These are phyloP conservation scores for Diddensiella santjacobensis DNA, from an alignment of 805 yeast species.

Conservation along the genomic window DNA sequence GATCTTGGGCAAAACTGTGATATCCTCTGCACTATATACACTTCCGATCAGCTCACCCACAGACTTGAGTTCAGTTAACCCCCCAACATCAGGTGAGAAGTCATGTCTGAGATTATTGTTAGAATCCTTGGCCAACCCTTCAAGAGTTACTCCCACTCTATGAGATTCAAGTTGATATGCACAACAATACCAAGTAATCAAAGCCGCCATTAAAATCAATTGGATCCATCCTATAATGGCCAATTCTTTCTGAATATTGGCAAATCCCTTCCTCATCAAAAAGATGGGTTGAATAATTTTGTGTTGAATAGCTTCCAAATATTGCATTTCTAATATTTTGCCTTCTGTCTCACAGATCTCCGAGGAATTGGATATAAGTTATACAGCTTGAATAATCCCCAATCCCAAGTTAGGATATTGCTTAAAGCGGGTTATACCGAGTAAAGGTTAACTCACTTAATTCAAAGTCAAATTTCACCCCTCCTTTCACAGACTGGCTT, in stretches of 20 bases:
- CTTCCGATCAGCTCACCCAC: not conserved
- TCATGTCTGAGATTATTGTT: not conserved
- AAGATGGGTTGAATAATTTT: too few species aligned
- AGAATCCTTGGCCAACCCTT: not conserved
- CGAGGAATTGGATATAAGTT: too few species aligned
- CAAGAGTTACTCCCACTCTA: not conserved
- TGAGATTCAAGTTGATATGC: not conserved
- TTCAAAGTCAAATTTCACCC: too few species aligned
- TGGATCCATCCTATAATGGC: slow-evolving; percentile 1
- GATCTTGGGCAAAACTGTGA: not conserved
- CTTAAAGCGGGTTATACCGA: too few species aligned
- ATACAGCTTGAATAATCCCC: too few species aligned
- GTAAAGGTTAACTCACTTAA: too few species aligned
- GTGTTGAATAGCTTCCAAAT: too few species aligned
- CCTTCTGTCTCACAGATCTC: too few species aligned
- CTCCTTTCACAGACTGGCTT: too few species aligned
- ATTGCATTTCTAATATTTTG: too few species aligned
- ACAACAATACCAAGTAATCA: slow-evolving; percentile 4
- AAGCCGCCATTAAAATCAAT: not conserved
- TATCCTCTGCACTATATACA: not conserved
- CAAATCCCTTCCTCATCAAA: too few species aligned
- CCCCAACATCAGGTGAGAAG: not conserved
- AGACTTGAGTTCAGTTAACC: not conserved
- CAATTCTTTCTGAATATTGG: not conserved
- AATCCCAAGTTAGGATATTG: too few species aligned